Evolutionary conservation across 2,329 filamentous ascomycete species (phyloP).

Genomic region (Sporothrix variecibatus): DNA sequence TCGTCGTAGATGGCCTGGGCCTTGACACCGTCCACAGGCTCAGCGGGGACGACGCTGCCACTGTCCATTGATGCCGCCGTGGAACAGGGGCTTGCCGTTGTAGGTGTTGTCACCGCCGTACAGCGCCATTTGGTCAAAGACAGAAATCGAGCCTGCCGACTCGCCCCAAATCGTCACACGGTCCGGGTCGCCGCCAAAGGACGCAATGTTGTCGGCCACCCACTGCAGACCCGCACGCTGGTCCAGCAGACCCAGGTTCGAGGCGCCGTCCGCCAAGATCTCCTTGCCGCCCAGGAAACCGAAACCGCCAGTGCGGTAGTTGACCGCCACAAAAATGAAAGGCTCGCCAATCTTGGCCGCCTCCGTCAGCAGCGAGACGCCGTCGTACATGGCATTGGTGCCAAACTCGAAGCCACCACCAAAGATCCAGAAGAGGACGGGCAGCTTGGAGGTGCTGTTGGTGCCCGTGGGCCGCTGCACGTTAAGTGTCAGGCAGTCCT

Average conservation of each 20-base stretch:
- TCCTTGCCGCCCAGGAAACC: conserved; percentile 73
- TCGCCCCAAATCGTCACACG: conserved; percentile 82
- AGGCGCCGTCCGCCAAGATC: conserved; percentile 64
- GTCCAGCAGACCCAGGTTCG: conserved; percentile 72
- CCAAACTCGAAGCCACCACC: conserved; percentile 65
- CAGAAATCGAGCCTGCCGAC: conserved; percentile 70
- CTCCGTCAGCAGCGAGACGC: conserved; percentile 46
- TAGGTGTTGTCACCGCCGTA: conserved; percentile 71
- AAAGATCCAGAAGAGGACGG: conserved; percentile 71
- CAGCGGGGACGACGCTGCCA: conserved; percentile 62
- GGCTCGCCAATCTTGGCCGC: conserved; percentile 58
- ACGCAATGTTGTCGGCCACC: conserved; percentile 74
- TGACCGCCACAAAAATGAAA: conserved; percentile 74
- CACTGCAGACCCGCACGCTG: conserved; percentile 73
- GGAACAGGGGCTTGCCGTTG: conserved; percentile 74
- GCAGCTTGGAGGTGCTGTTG: conserved; percentile 56
- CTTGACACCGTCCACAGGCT: conserved; percentile 65
- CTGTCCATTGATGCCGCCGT: conserved; percentile 79
- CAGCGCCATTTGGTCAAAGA: conserved; percentile 73
- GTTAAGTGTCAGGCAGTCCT: conserved; percentile 66
- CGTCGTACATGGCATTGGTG: conserved; percentile 56
- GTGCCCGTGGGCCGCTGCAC: conserved; percentile 62
- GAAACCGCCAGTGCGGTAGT: conserved; percentile 75
- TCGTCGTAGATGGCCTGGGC: conserved; percentile 65
- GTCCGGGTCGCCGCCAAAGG: conserved; percentile 77